These are phyloP conservation scores for Cylindrodendrum hubeiense DNA, from an alignment of 2,329 filamentous ascomycete species.

Conservation along the genomic window DNA sequence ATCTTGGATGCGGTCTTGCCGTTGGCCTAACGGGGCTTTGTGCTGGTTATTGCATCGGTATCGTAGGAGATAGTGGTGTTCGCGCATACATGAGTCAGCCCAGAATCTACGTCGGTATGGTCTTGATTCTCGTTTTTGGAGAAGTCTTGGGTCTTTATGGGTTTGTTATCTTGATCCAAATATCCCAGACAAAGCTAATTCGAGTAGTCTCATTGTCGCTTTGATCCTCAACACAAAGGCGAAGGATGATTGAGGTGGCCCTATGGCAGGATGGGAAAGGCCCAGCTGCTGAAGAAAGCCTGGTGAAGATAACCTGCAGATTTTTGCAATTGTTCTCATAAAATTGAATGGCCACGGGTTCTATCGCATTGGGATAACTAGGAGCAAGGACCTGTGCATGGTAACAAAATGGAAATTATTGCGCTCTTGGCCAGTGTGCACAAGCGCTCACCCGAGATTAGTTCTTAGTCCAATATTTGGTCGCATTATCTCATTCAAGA, in stretches of 20 bases:
- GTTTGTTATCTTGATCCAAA: conserved; percentile 63
- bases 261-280: neutral
- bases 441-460: no score
- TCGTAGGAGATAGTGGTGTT: conserved; percentile 94
- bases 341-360: no score
- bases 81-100: conserved; percentile 97
- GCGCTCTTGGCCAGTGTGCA: no score
- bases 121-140: conserved; percentile 97
- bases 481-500: neutral
- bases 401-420: no score
- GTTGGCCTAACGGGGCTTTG: conserved; percentile 94
- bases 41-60: conserved; percentile 95
- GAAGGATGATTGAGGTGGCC: conserved; percentile 63
- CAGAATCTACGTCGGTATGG: conserved; percentile 97
- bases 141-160: conserved; percentile 99
- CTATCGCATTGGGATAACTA: no score
- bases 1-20: conserved; percentile 89
- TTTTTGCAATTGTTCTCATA: no score
- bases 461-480: neutral
- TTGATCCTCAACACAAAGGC: conserved; percentile 92
- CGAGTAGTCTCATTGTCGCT: conserved; percentile 85
- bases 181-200: conserved; percentile 12
- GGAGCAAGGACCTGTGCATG: no score
- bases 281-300: no score
- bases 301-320: no score